A percentile compares a stretch with the other conserved stretches of the same genome.
Evolutionary conservation across 208 protist species (phyloP).

Genomic region (Naegleria fowleri): DNA sequence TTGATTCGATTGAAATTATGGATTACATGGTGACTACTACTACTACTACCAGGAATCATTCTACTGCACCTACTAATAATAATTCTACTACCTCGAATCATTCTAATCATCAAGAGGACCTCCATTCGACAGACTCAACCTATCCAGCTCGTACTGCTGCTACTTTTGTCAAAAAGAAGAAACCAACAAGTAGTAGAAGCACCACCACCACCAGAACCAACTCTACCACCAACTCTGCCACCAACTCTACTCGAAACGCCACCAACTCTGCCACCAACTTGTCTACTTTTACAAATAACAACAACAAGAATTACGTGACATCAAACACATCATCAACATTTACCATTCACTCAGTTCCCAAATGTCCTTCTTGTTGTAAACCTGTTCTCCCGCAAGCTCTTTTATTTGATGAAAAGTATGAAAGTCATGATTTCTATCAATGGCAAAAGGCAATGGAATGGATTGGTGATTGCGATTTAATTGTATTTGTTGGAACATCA

Average conservation of each 20-base stretch:
- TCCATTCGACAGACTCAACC: no score
- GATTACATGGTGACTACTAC: no score
- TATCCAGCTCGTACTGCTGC: no score
- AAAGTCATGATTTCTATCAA: slow-evolving; percentile 23
- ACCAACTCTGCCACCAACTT: neutral
- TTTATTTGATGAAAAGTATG: slow-evolving; percentile 22
- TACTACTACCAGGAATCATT: no score
- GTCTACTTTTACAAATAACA: neutral
- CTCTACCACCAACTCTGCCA: no score
- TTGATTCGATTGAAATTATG: neutral
- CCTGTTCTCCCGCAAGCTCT: neutral
- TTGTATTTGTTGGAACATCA: slow-evolving; percentile 13
- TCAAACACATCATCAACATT: neutral
- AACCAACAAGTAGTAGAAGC: no score
- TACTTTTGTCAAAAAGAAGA: no score
- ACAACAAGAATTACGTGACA: neutral
- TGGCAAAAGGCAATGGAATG: neutral
- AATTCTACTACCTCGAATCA: no score
- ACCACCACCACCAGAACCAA: no score
- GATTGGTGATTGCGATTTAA: neutral
- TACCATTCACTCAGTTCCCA: neutral
- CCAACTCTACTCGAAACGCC: no score
- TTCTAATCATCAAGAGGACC: no score
- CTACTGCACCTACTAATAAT: no score
- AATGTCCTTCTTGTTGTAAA: neutral